These are phyloP conservation scores for Biscutella laevigata DNA, from an alignment of 441 rosid genomes.

Conservation along the genomic window DNA sequence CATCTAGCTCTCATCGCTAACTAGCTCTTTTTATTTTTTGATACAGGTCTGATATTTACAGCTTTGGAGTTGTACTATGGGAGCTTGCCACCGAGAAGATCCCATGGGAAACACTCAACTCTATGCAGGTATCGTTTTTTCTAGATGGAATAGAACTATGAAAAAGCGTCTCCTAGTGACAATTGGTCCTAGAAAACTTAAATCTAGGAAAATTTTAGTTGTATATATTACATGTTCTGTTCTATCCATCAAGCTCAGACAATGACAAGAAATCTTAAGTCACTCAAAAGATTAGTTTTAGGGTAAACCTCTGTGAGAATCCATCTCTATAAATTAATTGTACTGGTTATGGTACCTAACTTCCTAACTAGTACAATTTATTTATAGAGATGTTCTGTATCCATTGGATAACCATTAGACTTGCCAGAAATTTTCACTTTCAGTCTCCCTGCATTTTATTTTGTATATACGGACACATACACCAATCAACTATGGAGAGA, in stretches of 20 bases:
- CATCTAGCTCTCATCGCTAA: slow-evolving; percentile 3
- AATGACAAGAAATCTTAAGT: not conserved
- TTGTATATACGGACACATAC: not conserved
- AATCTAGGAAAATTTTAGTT: not conserved
- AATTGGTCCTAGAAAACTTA: not conserved
- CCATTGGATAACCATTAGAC: not conserved
- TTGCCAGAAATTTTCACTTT: slow-evolving; percentile 11
- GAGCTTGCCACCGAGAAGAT: slow-evolving; percentile 93
- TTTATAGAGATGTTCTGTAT: not conserved
- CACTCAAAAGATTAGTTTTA: not conserved
- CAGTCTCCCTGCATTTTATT: not conserved
- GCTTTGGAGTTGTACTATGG: slow-evolving; percentile 90
- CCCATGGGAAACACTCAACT: slow-evolving; percentile 92
- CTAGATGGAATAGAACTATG: not conserved
- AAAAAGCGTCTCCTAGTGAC: not conserved
- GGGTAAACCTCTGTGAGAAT: not conserved
- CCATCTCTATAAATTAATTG: not conserved
- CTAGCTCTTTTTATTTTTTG: slow-evolving; percentile 17
- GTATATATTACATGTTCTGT: not conserved
- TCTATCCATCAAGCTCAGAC: not conserved
- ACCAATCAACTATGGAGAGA: slow-evolving; percentile 8
- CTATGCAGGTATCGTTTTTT: slow-evolving; percentile 65
- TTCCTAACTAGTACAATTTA: too few species aligned
- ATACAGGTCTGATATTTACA: slow-evolving; percentile 80
- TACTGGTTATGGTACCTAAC: too few species aligned